Percentiles rank a stretch among this genome's conserved stretches.
Conservation (phyloP, 805 yeast genomes). For the Candida ascalaphidarum region DNA sequence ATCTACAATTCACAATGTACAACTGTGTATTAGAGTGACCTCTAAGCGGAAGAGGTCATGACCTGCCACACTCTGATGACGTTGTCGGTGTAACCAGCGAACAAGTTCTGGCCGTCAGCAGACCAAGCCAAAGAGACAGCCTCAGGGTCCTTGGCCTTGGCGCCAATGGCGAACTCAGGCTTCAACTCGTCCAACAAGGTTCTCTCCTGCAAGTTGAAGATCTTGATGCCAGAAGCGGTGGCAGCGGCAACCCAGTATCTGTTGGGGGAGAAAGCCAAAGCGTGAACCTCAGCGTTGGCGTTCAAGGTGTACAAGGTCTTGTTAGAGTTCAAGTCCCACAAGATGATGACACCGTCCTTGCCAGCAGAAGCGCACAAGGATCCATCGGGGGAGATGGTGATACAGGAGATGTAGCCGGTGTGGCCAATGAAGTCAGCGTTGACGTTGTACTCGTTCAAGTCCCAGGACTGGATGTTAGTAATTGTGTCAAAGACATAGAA, state of each 20-base stretch:
- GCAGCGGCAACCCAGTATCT: conserved; percentile 99
- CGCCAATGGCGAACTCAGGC: conserved; percentile 88
- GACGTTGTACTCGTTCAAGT: conserved; percentile 72
- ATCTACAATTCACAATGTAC: neutral
- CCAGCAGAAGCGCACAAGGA: conserved; percentile 99
- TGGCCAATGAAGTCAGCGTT: conserved; percentile 98
- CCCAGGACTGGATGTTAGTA: conserved; percentile 84
- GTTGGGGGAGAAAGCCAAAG: conserved; percentile 99
- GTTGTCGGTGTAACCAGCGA: conserved; percentile 99
- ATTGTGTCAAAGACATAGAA: conserved; percentile 1
- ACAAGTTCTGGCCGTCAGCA: conserved; percentile 98
- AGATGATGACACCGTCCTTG: conserved; percentile 97
- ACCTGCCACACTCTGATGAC: conserved; percentile 99
- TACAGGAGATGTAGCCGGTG: conserved; percentile 96
- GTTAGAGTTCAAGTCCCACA: conserved; percentile 92
- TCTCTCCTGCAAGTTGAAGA: conserved; percentile 96
- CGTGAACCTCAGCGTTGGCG: conserved; percentile 95
- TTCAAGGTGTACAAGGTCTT: conserved; percentile 84
- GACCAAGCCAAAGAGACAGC: conserved; percentile 99
- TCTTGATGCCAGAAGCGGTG: conserved; percentile 94
- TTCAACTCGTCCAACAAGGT: conserved; percentile 91
- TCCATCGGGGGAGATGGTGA: conserved; percentile 99
- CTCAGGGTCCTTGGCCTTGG: conserved; percentile 95
- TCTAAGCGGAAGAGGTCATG: conserved; percentile 69
- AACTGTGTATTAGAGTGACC: neutral